phyloP scores from a whole-genome alignment of 106 monocot species.

The Platanthera zijinensis region DNA sequence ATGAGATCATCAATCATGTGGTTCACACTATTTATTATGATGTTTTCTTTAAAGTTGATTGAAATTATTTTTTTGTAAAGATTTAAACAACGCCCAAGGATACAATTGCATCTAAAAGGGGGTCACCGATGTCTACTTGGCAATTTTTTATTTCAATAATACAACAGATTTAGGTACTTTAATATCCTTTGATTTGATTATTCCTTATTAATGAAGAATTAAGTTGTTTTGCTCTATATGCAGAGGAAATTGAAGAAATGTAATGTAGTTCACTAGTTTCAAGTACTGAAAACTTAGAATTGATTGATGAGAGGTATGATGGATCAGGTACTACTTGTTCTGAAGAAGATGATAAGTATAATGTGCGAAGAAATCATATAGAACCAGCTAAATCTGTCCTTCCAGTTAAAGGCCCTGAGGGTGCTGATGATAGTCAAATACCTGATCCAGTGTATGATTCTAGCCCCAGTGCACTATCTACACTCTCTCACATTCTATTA shows the following conservation, averaged over 20 bases:
- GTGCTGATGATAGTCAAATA: conserved; percentile 20
- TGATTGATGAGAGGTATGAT: conserved; percentile 22
- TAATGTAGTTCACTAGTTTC: conserved; percentile 10
- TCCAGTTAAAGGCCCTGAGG: conserved; percentile 9
- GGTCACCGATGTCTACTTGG: no score
- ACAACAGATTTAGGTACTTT: neutral
- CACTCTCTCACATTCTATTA: conserved; percentile 13
- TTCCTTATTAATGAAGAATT: neutral
- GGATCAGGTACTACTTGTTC: conserved; percentile 26
- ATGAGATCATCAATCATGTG: no score
- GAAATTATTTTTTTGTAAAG: no score
- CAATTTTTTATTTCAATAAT: no score
- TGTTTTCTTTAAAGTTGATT: no score
- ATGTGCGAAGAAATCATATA: conserved; percentile 8
- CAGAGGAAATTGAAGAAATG: conserved; percentile 13
- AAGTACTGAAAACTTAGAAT: conserved; percentile 7
- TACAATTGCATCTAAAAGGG: no score
- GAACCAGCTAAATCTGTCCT: conserved; percentile 10
- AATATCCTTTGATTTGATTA: neutral
- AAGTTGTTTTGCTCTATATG: neutral
- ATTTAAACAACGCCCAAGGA: no score
- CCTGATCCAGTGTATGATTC: conserved; percentile 64
- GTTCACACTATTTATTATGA: no score
- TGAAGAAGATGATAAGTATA: conserved; percentile 16
- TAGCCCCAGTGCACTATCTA: conserved; percentile 44